Base-by-base conservation (phyloP, 2,329 filamentous ascomycete species). In the Ascosphaera pollenicola region DNA sequence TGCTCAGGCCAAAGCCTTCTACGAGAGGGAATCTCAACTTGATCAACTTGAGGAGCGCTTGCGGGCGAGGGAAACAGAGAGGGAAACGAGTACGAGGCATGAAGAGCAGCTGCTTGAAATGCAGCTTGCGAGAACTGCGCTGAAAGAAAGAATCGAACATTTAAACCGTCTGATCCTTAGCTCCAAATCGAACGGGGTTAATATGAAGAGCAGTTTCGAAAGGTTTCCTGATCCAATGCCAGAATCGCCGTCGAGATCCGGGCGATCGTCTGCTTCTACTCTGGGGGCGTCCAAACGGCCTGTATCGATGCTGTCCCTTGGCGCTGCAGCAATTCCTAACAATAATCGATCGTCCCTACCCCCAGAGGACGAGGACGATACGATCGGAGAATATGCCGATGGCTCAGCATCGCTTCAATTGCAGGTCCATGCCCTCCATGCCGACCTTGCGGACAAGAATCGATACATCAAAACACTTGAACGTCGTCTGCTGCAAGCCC, bases 51-150 rank as follows among this genome's bases (percentile, higher is more conserved):
- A 65, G 41, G 59, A 64, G 17, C 71, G 69, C 38, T 69, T 78
- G 43, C 71, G 75, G 37, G 72, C 80, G 50, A 73, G 80, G 47
- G 81, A 89, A 50, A 70, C 75, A 47, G 74, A 89, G 54, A 73
- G 78, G 48, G 82, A 94, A 57, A 79, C 80, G 6, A 76, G 84
- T 47, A 72, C 82, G 47, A 74, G 84, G 31, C 89, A 94, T 48
- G 85, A 94, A 53, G 89, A 95, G 61, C 89, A 98, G 57, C 87
- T 98, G 70, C 67, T 98, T 40, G 89, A 98, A 58, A 95, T 98
- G 81, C 89, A 98, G 55, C 69, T 98, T 36, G 89, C 89, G 24
- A 75, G 89, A 34, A 98, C 89, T 1, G 89, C 89, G 0, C 63
- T 98, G 40, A 98, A 95, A 56, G 89, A 98, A 62, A 77, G 89